Evolutionary conservation across 306 rosid species (phyloP).

Genomic region (Clitoria ternatea): DNA sequence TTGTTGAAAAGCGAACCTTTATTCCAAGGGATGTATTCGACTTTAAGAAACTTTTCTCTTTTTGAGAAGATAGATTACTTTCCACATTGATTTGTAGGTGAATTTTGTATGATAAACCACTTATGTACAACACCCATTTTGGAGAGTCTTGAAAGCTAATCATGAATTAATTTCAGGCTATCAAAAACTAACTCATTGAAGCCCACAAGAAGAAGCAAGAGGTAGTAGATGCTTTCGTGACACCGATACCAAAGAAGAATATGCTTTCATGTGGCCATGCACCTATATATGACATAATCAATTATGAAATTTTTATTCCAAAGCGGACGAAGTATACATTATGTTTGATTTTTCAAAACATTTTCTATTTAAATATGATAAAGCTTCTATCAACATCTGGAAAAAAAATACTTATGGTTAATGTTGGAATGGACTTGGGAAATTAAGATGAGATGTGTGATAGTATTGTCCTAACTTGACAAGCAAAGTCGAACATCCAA

Average conservation of each 20-base stretch:
- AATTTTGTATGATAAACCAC: neutral
- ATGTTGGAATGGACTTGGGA: no score
- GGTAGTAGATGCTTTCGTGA: conserved; percentile 10
- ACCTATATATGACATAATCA: no score
- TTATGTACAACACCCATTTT: neutral
- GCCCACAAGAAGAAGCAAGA: neutral
- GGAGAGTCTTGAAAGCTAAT: neutral
- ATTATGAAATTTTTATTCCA: no score
- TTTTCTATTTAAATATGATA: no score
- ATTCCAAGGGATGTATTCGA: neutral
- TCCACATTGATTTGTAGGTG: neutral
- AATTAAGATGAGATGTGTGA: no score
- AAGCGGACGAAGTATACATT: no score
- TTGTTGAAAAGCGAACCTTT: neutral
- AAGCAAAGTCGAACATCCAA: no score
- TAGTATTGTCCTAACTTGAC: no score
- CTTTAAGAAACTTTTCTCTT: neutral
- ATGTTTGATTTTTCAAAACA: no score
- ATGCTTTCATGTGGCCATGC: neutral
- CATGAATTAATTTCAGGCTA: neutral
- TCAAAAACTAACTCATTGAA: neutral
- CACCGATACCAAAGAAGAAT: neutral
- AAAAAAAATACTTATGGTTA: no score
- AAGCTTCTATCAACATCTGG: no score
- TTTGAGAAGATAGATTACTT: neutral